These are phyloP conservation scores for Astraeus odoratus DNA, from an alignment of 768 basidiomycete species.

Conservation along the genomic window DNA sequence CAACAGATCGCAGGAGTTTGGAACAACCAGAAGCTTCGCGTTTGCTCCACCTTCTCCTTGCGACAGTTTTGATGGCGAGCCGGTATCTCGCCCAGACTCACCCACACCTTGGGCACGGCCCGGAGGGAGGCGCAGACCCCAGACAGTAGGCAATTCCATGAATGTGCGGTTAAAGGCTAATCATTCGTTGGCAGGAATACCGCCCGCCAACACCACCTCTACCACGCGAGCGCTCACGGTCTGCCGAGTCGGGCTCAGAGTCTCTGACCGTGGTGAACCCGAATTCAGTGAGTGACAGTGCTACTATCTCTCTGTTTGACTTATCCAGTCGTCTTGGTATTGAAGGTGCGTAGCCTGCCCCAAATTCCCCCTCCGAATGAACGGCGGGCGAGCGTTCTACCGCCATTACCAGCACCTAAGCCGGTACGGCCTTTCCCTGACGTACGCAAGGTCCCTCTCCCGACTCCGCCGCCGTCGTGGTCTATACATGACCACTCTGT, in stretches of 20 bases:
- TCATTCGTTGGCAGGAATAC: slow-evolving; percentile 33
- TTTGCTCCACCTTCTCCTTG: slow-evolving; percentile 29
- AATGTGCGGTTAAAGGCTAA: not conserved
- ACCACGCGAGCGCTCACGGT: slow-evolving; percentile 31
- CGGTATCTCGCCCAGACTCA: slow-evolving; percentile 29
- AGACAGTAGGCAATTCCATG: slow-evolving; percentile 17
- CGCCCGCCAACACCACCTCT: slow-evolving; percentile 57
- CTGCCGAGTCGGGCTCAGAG: slow-evolving; percentile 26
- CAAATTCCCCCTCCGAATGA: slow-evolving; percentile 22
- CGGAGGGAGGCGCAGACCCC: slow-evolving; percentile 19
- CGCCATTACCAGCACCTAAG: slow-evolving; percentile 14
- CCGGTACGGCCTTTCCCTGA: slow-evolving; percentile 13
- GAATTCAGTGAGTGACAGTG: slow-evolving; percentile 18
- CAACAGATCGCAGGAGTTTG: slow-evolving; percentile 27
- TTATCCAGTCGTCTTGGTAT: not conserved
- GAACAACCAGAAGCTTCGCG: slow-evolving; percentile 22
- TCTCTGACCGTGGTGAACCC: slow-evolving; percentile 22
- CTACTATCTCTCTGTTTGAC: slow-evolving; percentile 1
- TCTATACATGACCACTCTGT: slow-evolving; percentile 19
- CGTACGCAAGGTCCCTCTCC: slow-evolving; percentile 22
- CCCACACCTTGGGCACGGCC: slow-evolving; percentile 29
- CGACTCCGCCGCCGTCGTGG: slow-evolving; percentile 24
- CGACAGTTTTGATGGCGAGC: slow-evolving; percentile 28
- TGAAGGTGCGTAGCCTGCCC: slow-evolving; percentile 22
- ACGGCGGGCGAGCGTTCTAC: slow-evolving; percentile 6